Percentiles rank a stretch among this genome's conserved stretches.
These are phyloP conservation scores for Ophiostoma quercus DNA, from an alignment of 2,329 filamentous ascomycete species.

Conservation along the genomic window DNA sequence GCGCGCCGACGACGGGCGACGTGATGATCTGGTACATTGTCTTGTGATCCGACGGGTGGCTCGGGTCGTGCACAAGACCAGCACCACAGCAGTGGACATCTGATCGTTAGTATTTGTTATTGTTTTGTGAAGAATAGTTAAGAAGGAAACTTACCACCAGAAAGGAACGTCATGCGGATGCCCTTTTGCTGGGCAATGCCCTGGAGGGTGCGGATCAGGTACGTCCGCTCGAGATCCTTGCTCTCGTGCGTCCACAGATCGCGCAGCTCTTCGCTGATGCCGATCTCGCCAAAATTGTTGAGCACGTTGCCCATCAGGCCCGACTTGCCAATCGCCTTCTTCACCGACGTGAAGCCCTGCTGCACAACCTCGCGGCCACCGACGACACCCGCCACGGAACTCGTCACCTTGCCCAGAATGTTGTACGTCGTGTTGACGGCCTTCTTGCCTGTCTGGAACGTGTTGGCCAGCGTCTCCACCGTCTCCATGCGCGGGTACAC, in stretches of 20 bases:
- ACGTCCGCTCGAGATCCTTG: conserved; percentile 95
- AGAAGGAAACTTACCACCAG: conserved; percentile 55
- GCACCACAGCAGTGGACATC: conserved; percentile 88
- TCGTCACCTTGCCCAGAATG: conserved; percentile 88
- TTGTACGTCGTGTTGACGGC: conserved; percentile 96
- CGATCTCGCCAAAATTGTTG: conserved; percentile 93
- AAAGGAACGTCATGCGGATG: conserved; percentile 93
- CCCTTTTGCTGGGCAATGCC: conserved; percentile 93
- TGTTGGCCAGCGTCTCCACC: conserved; percentile 85
- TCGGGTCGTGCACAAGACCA: conserved; percentile 88
- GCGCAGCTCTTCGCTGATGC: conserved; percentile 86
- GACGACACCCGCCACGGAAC: conserved; percentile 89
- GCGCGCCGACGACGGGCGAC: conserved; percentile 84
- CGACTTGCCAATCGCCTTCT: conserved; percentile 92
- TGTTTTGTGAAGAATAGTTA: neutral
- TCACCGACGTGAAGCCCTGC: conserved; percentile 88
- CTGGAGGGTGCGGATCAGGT: conserved; percentile 91
- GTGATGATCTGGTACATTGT: conserved; percentile 97
- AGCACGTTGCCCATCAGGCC: conserved; percentile 94
- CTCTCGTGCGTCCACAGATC: conserved; percentile 98
- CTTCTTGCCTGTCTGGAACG: conserved; percentile 91
- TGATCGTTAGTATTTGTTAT: conserved; percentile 33
- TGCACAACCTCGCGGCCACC: conserved; percentile 90
- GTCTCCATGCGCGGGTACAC: conserved; percentile 88
- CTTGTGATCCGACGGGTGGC: conserved; percentile 88